phyloP scores from a whole-genome alignment of 2,329 filamentous ascomycete species.

The Teratosphaeria pseudoeucalypti region DNA sequence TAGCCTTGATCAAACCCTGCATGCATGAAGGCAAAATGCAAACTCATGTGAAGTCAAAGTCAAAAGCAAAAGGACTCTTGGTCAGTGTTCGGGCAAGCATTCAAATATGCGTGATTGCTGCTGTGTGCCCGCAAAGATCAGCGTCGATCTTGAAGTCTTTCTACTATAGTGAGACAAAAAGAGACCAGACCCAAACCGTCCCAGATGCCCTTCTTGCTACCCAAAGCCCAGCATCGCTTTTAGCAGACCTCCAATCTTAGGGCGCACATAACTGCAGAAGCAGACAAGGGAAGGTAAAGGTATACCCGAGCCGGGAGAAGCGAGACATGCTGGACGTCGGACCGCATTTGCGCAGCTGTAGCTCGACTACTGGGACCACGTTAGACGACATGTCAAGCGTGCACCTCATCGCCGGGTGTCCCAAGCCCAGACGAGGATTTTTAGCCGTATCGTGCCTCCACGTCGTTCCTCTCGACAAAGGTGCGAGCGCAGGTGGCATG shows the following conservation, averaged over 20 bases:
- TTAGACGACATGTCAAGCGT: conserved; percentile 4
- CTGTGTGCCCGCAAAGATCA: background rate
- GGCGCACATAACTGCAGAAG: background rate
- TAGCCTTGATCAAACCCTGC: background rate
- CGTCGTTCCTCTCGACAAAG: background rate
- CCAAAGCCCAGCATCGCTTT: background rate
- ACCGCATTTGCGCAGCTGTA: conserved; percentile 1
- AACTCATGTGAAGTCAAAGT: background rate
- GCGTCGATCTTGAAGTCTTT: background rate
- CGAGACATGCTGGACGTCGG: background rate
- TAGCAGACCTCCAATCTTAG: background rate
- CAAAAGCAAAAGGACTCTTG: background rate
- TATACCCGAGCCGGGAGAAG: conserved; percentile 1
- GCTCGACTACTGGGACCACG: conserved; percentile 5
- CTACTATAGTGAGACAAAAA: background rate
- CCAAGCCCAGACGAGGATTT: background rate
- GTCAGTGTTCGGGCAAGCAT: background rate
- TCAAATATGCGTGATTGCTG: background rate
- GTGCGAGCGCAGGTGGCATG: background rate
- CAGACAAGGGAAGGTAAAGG: background rate
- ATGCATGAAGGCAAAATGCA: background rate
- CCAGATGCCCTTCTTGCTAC: background rate
- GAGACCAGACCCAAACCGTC: background rate
- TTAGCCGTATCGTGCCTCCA: background rate
- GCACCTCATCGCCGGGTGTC: background rate